These are phyloP conservation scores for Fraxinus cuspidata DNA, from an alignment of 257 asterid species.

Conservation along the genomic window DNA sequence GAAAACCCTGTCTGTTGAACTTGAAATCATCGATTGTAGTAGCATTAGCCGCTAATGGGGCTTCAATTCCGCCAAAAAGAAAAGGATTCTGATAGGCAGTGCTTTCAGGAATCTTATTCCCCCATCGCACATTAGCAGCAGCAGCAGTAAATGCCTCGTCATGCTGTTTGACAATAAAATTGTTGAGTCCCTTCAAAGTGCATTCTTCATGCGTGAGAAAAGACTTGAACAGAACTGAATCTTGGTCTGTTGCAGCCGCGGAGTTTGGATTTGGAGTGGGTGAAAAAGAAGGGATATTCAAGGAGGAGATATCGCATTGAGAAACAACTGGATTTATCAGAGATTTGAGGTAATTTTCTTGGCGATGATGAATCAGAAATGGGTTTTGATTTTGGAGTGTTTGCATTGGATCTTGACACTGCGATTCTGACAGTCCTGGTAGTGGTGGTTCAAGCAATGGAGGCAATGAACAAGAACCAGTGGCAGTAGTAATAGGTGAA, in stretches of 20 bases:
- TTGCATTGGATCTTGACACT: conserved; percentile 28
- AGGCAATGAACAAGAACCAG: conserved; percentile 31
- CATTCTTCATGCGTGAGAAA: conserved; percentile 31
- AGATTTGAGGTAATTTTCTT: conserved; percentile 40
- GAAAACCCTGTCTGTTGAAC: conserved; percentile 27
- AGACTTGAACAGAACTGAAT: conserved; percentile 19
- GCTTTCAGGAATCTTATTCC: conserved; percentile 18
- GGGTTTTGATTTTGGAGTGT: conserved; percentile 35
- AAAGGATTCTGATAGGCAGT: conserved; percentile 30
- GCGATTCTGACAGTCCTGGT: conserved; percentile 19
- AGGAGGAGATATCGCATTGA: conserved; percentile 11
- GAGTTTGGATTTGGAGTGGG: too few species aligned
- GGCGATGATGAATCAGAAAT: conserved; percentile 25
- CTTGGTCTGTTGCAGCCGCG: conserved; percentile 2
- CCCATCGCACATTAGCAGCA: conserved; percentile 29
- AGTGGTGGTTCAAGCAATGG: conserved; percentile 46
- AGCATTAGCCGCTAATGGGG: conserved; percentile 16
- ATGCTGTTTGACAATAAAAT: conserved; percentile 42
- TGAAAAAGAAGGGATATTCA: too few species aligned
- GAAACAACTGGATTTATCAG: conserved; percentile 36
- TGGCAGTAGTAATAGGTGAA: too few species aligned
- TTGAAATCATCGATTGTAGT: conserved; percentile 25
- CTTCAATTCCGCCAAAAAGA: conserved; percentile 32
- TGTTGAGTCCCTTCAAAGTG: conserved; percentile 41
- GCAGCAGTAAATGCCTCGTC: conserved; percentile 27